Percentiles rank a stretch among this genome's conserved stretches.
phyloP scores from a whole-genome alignment of 1,139 yeast genomes.

The Cylindricascospora bacillispora region DNA sequence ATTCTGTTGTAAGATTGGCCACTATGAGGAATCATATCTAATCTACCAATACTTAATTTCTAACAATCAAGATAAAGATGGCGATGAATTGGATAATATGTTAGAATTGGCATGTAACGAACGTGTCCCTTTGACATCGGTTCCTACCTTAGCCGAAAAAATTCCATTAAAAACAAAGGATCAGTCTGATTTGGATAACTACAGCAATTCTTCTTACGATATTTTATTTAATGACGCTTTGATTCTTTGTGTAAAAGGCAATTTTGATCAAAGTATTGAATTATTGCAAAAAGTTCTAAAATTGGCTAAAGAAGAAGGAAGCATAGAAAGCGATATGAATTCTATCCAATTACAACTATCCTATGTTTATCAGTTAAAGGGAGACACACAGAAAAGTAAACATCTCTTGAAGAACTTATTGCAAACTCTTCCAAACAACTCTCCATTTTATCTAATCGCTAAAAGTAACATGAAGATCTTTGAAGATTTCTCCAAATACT shows the following conservation, averaged over 20 bases:
- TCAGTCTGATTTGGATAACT: conserved; percentile 9
- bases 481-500: conserved; percentile 14
- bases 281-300: conserved; percentile 40
- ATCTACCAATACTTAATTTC: conserved; percentile 41
- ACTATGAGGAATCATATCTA: conserved; percentile 38
- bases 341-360: conserved; percentile 50
- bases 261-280: conserved; percentile 33
- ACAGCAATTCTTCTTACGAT: conserved; percentile 35
- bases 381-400: conserved; percentile 33
- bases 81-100: conserved; percentile 24
- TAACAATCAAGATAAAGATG: conserved; percentile 9
- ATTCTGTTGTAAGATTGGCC: conserved; percentile 57
- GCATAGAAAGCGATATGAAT: conserved; percentile 27
- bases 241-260: conserved; percentile 28
- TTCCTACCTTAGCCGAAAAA: conserved; percentile 6
- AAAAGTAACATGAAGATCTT: conserved; percentile 23
- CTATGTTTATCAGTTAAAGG: conserved; percentile 42
- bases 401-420: conserved; percentile 28
- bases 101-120: conserved; percentile 41
- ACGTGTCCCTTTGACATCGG: conserved; percentile 17
- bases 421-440: conserved; percentile 13
- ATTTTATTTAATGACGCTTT: conserved; percentile 58
- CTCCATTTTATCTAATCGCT: conserved; percentile 23
- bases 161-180: conserved; percentile 17
- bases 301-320: conserved; percentile 20